Evolutionary conservation across 306 rosid species (phyloP).

Genomic region (Prunus padus): DNA sequence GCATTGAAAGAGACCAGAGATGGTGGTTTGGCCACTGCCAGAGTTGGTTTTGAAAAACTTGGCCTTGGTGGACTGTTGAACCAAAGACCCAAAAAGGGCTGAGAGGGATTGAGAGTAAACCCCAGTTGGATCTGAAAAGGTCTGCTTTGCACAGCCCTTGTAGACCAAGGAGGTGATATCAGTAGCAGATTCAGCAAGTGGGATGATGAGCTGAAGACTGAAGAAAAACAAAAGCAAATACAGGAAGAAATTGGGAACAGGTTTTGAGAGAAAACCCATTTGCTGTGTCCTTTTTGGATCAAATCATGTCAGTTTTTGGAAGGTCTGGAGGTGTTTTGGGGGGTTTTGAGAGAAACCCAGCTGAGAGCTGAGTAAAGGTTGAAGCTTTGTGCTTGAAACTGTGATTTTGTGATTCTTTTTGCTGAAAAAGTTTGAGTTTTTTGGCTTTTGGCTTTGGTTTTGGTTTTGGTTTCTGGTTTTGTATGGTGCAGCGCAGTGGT

Average conservation of each 20-base stretch:
- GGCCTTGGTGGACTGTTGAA: conserved; percentile 66
- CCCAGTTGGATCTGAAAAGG: conserved; percentile 81
- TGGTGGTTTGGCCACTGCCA: conserved; percentile 59
- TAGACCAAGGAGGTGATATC: conserved; percentile 69
- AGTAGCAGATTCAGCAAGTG: conserved; percentile 51
- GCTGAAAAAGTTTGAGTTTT: conserved; percentile 15
- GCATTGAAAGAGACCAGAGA: conserved; percentile 85
- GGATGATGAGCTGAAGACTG: conserved; percentile 31
- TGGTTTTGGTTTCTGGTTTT: conserved; percentile 22
- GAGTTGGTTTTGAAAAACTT: conserved; percentile 71
- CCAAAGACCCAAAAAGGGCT: conserved; percentile 65
- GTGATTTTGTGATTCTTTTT: conserved; percentile 18
- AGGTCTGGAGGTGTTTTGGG: conserved; percentile 14
- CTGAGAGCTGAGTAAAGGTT: conserved; percentile 6
- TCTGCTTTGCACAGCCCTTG: conserved; percentile 87
- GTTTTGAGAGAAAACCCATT: conserved; percentile 56
- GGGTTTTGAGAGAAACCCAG: conserved; percentile 25
- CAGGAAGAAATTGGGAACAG: conserved; percentile 33
- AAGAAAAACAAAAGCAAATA: conserved; percentile 18
- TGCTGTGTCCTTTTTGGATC: conserved; percentile 31
- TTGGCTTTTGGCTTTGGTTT: neutral
- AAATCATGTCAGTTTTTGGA: conserved; percentile 50
- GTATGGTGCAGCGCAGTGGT: conserved; percentile 10
- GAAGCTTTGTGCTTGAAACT: conserved; percentile 15
- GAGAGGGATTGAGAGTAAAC: conserved; percentile 82